These are phyloP conservation scores for Phoma herbarum DNA, from an alignment of 2,329 filamentous ascomycete genomes.

Conservation along the genomic window DNA sequence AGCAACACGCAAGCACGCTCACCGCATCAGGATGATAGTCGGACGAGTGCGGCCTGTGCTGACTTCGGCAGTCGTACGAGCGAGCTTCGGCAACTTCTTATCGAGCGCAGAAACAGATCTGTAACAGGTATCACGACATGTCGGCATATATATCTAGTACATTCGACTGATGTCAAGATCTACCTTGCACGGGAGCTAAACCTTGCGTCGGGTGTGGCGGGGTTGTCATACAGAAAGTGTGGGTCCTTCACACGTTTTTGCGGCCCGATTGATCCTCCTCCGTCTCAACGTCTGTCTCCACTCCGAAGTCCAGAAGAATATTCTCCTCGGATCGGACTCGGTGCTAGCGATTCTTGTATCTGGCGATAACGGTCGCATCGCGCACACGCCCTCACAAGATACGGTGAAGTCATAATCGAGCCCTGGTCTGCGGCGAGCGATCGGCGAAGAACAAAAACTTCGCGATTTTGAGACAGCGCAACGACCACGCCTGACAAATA, in stretches of 20 bases:
- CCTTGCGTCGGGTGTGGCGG: constrained; percentile 5
- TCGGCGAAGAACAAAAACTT: constrained; percentile 39
- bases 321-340: constrained; percentile 19
- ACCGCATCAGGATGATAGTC: constrained; percentile 6
- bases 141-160: constrained; percentile 1
- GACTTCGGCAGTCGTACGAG: background rate
- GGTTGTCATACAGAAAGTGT: constrained; percentile 2
- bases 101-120: background rate
- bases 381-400: constrained; percentile 3
- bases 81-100: background rate
- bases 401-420: constrained; percentile 27
- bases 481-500: constrained; percentile 35
- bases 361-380: constrained; percentile 5
- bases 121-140: background rate
- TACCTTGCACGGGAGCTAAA: constrained; percentile 17
- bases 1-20: constrained; percentile 1
- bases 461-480: constrained; percentile 23
- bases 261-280: constrained; percentile 9
- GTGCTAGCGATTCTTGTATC: constrained; percentile 9
- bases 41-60: background rate
- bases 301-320: constrained; percentile 9
- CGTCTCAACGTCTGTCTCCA: constrained; percentile 10
- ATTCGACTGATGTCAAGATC: constrained; percentile 12
- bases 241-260: constrained; percentile 17
- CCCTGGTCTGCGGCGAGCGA: constrained; percentile 30